Base-by-base conservation (phyloP, 2,329 filamentous ascomycete genomes). In the Calonectria multiphialidica region DNA sequence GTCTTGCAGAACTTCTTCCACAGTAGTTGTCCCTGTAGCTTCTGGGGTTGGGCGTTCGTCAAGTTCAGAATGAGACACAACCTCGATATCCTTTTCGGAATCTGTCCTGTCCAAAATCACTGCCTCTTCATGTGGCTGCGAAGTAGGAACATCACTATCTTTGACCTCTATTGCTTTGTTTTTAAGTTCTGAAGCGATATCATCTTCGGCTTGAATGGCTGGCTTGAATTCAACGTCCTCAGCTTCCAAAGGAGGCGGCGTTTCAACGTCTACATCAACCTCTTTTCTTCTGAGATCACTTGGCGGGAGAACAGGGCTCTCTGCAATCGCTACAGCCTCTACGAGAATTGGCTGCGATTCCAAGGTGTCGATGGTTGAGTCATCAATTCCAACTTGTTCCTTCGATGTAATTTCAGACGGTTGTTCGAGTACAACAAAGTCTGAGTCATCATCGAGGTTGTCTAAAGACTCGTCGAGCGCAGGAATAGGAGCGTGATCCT, bases 261-360 rank as follows among this genome's bases (percentile, higher is more conserved):
- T n/a, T 15, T 68, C 70, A n/a, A 44, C 35, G 9, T 69, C 70
- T n/a, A 42, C 44, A n/a, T 50, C 35, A n/a, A 30, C 57, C 5
- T 30, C 35, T n/a, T 16, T 37, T 18, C 35, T 35, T 15, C 9
- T n/a, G 33, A 68, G 33, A 13, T 67, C 64, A 59, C 59, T 65
- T 16, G 70, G 59, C 21, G 70, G 61, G 21, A 69, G 45, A 10
- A 69, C 18, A 33, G 70, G 66, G 13, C 50, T 69, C 42, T 72
- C 70, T 15, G 47, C 40, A n/a, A 37, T 10, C 6, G 45, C 10
- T 9, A 10, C 49, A 18, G 49, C 57, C 33, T 57, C 23, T 5
- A 33, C 4, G 9, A n/a, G 6, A 30, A 25, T 18, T 42, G 28
- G 21, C 47, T 62, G 62, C n/a, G 53, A 28, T 45, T 45, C 45